A percentile compares a stretch with the other conserved stretches of the same genome.
Evolutionary conservation across 768 basidiomycete genomes (phyloP).

Genomic region (Pisolithus marmoratus): DNA sequence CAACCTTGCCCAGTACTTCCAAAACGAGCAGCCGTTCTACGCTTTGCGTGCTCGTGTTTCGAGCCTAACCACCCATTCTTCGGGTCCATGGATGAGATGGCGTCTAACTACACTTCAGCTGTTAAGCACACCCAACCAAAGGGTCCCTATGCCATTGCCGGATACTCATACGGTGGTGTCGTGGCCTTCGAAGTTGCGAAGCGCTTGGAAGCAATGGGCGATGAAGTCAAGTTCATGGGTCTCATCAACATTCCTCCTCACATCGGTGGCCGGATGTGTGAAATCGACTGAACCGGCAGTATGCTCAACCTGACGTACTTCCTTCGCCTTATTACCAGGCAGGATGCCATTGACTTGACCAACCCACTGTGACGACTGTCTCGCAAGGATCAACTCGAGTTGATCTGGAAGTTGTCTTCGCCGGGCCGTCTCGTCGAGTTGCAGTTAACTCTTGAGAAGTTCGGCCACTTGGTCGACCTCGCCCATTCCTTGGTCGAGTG

Average conservation of each 20-base stretch:
- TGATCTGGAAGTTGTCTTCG: constrained; percentile 14
- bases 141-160: constrained; percentile 37
- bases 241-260: constrained; percentile 39
- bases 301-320: constrained; percentile 37
- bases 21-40: constrained; percentile 37
- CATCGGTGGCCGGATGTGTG: constrained; percentile 36
- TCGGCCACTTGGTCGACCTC: constrained; percentile 19
- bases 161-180: constrained; percentile 43
- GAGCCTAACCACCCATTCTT: constrained; percentile 35
- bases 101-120: constrained; percentile 29
- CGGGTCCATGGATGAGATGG: constrained; percentile 35
- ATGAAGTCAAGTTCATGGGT: constrained; percentile 36
- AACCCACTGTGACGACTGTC: constrained; percentile 11
- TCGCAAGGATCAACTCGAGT: constrained; percentile 15
- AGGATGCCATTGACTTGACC: constrained; percentile 12
- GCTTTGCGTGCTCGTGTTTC: constrained; percentile 40
- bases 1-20: constrained; percentile 34
- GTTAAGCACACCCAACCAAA: constrained; percentile 30
- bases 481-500: constrained; percentile 13
- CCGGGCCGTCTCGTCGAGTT: constrained; percentile 17
- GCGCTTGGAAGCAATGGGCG: constrained; percentile 29
- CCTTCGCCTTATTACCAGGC: constrained; percentile 26
- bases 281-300: constrained; percentile 35
- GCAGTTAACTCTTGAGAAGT: constrained; percentile 16
- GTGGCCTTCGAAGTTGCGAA: constrained; percentile 40